These are phyloP conservation scores for Xylaria sp. DNA, from an alignment of 2,329 filamentous ascomycete species.

Conservation along the genomic window DNA sequence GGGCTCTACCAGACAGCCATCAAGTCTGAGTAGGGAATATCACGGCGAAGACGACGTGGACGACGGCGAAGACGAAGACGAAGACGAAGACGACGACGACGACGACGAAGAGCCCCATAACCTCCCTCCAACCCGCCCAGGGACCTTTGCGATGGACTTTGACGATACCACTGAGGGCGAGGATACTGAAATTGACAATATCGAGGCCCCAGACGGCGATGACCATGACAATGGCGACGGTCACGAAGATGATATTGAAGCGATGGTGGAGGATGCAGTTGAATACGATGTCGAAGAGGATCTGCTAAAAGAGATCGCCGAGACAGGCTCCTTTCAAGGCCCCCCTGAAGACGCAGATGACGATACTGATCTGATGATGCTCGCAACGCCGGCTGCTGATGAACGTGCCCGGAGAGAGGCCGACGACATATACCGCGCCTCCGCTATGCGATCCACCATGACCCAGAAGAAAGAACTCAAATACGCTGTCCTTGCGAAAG, in stretches of 20 bases:
- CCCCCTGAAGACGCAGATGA: conserved; percentile 46
- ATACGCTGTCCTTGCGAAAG: conserved; percentile 77
- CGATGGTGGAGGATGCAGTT: conserved; percentile 53
- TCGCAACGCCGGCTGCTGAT: conserved; percentile 66
- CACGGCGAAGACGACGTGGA: conserved; percentile 49
- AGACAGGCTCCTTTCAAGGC: conserved; percentile 44
- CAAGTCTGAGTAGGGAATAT: conserved; percentile 62
- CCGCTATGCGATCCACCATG: conserved; percentile 58
- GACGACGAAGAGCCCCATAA: conserved; percentile 24
- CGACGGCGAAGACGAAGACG: conserved; percentile 18
- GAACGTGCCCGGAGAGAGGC: conserved; percentile 65
- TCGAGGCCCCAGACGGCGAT: conserved; percentile 34
- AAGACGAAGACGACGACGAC: conserved; percentile 24
- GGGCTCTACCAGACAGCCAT: conserved; percentile 58
- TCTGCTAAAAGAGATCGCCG: conserved; percentile 48
- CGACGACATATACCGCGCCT: conserved; percentile 66
- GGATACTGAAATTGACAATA: conserved; percentile 35
- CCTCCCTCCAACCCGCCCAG: conserved; percentile 34
- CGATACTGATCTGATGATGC: conserved; percentile 65
- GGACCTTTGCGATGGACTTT: conserved; percentile 42
- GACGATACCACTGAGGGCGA: conserved; percentile 49
- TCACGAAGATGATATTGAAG: conserved; percentile 54
- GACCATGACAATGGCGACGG: conserved; percentile 43
- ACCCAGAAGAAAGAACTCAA: conserved; percentile 65
- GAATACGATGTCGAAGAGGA: conserved; percentile 54